phyloP scores from a whole-genome alignment of 306 rosid species.

The Vigna trinervia region DNA sequence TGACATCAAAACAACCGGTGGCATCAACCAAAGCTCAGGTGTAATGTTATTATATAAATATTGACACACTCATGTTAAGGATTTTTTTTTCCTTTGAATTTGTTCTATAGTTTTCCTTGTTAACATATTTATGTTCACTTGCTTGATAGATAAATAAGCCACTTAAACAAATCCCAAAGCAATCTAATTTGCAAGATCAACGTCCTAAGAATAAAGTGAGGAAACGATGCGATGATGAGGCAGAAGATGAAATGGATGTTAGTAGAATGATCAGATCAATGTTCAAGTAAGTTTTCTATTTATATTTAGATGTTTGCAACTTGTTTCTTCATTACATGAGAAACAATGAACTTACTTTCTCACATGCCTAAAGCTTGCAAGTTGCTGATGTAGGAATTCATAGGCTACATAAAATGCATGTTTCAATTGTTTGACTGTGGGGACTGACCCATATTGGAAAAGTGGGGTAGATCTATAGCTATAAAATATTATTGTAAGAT shows the following conservation, averaged over 20 bases:
- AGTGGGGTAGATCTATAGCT: background rate
- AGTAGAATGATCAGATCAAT: slow-evolving; percentile 62
- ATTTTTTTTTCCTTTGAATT: background rate
- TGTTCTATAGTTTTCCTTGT: background rate
- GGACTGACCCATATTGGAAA: background rate
- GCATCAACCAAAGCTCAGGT: slow-evolving; percentile 72
- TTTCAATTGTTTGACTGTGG: background rate
- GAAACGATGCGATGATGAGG: slow-evolving; percentile 53
- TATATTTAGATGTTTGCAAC: background rate
- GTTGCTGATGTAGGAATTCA: background rate
- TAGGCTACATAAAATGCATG: background rate
- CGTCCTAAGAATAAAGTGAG: slow-evolving; percentile 69
- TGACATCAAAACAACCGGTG: slow-evolving; percentile 61
- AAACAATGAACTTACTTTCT: background rate
- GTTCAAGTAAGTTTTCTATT: slow-evolving; percentile 60
- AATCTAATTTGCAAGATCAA: slow-evolving; percentile 47
- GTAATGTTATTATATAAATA: background rate
- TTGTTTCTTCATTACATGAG: background rate
- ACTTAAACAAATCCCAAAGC: slow-evolving; percentile 53
- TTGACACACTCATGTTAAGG: background rate
- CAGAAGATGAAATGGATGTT: slow-evolving; percentile 52
- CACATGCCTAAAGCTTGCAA: background rate
- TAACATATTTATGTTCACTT: slow-evolving; percentile 33
- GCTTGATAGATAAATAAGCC: slow-evolving; percentile 63
- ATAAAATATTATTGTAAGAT: background rate